These are phyloP conservation scores for Sherardia arvensis DNA, from an alignment of 257 asterid species.

Conservation along the genomic window DNA sequence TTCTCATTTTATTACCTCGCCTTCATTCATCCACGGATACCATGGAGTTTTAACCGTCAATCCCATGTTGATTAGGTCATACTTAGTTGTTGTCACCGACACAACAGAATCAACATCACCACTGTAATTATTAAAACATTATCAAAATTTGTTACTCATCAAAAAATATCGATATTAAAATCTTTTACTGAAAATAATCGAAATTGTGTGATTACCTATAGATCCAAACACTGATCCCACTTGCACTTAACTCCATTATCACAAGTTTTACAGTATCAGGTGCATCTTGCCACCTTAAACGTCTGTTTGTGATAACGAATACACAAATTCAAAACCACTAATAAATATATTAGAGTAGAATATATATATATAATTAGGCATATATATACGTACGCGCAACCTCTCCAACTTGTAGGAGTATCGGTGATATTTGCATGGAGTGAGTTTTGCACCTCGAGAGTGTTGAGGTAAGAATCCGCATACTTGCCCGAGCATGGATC, in stretches of 20 bases:
- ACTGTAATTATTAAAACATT: constrained; percentile 1
- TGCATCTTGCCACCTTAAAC: constrained; percentile 20
- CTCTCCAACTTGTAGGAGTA: background rate
- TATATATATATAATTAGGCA: too few relatives aligned
- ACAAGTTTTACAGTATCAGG: constrained; percentile 37
- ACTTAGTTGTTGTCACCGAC: constrained; percentile 8
- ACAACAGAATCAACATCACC: constrained; percentile 10
- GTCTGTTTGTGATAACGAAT: background rate
- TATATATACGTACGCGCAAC: background rate
- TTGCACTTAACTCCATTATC: constrained; percentile 36
- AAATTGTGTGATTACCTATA: background rate
- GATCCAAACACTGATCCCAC: constrained; percentile 41
- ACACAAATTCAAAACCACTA: background rate
- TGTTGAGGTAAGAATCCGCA: constrained; percentile 28
- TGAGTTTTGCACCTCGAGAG: constrained; percentile 36
- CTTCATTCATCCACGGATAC: constrained; percentile 9
- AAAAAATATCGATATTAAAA: too few relatives aligned
- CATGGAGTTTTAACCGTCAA: background rate
- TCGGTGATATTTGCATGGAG: constrained; percentile 35
- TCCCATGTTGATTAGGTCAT: background rate
- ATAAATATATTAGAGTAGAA: too few relatives aligned
- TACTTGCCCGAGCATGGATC: constrained; percentile 51
- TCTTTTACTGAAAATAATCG: too few relatives aligned
- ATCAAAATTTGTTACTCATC: too few relatives aligned
- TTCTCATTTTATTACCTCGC: background rate